Evolutionary conservation across 495 filamentous ascomycete species (phyloP).

Genomic region (Evernia prunastri): DNA sequence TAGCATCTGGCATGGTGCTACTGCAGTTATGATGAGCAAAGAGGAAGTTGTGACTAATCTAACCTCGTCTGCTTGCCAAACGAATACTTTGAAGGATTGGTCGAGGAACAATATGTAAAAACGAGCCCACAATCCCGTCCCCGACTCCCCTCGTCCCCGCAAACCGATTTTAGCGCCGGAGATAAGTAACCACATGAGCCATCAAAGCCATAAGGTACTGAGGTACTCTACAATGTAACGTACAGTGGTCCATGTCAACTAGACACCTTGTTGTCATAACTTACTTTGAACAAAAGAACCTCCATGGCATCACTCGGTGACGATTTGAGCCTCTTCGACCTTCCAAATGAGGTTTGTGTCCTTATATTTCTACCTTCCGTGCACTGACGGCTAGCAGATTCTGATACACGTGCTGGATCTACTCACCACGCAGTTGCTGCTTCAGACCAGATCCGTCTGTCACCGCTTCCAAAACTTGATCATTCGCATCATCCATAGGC

Average conservation of each 20-base stretch:
- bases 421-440: slow-evolving; percentile 54
- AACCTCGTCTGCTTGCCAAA: not conserved
- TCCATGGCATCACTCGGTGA: slow-evolving; percentile 10
- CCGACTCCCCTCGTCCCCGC: not conserved
- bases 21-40: not conserved
- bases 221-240: not conserved
- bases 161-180: slow-evolving; percentile 6
- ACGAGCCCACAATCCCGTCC: too few relatives aligned
- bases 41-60: not conserved
- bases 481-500: slow-evolving; percentile 59
- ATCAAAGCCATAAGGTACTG: not conserved
- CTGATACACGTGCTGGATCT: slow-evolving; percentile 56
- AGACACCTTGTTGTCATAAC: too few relatives aligned
- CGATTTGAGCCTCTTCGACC: slow-evolving; percentile 15
- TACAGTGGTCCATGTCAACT: not conserved
- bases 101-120: too few relatives aligned
- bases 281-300: not conserved
- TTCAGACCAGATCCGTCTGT: slow-evolving; percentile 54
- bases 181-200: not conserved
- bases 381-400: slow-evolving; percentile 44
- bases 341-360: slow-evolving; percentile 26
- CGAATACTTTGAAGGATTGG: not conserved
- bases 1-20: slow-evolving; percentile 51
- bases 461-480: slow-evolving; percentile 61
- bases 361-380: not conserved